phyloP scores from a whole-genome alignment of 1,139 yeast species.

The Pneumocystis carinii region DNA sequence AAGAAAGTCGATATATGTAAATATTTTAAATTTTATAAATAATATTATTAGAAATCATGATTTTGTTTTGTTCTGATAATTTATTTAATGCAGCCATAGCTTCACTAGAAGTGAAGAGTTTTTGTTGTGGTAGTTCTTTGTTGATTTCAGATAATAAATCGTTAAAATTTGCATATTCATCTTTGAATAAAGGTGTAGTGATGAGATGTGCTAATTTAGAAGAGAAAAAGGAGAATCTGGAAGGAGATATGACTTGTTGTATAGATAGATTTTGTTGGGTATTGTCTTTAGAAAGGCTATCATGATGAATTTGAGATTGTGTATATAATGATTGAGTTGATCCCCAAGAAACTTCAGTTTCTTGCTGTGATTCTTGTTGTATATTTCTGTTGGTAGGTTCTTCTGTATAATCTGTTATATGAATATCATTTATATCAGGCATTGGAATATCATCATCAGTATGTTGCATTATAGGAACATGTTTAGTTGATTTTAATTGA shows the following conservation, averaged over 20 bases:
- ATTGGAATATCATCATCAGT: conserved; percentile 13
- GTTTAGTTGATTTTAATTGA: not conserved
- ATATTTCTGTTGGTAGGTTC: conserved; percentile 16
- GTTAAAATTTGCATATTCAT: conserved; percentile 20
- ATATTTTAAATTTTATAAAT: conserved; percentile 14
- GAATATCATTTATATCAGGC: conserved; percentile 4
- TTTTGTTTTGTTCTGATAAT: conserved; percentile 26
- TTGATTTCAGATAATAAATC: conserved; percentile 23
- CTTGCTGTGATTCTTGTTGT: conserved; percentile 10
- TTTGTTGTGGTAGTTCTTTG: conserved; percentile 23
- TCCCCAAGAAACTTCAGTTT: conserved; percentile 10
- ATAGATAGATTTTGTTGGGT: conserved; percentile 7
- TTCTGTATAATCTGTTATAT: conserved; percentile 13
- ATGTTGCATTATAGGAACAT: conserved; percentile 7
- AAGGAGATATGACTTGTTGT: conserved; percentile 21
- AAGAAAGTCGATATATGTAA: not conserved
- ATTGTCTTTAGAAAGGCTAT: not conserved
- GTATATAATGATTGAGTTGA: conserved; percentile 5
- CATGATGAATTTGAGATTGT: not conserved
- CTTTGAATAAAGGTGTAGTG: conserved; percentile 21
- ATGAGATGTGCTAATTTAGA: conserved; percentile 24
- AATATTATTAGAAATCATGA: conserved; percentile 19
- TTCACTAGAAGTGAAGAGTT: conserved; percentile 24
- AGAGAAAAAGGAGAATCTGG: conserved; percentile 22
- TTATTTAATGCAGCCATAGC: conserved; percentile 24